A percentile compares a stretch with the other conserved stretches of the same genome.
These are phyloP conservation scores for Lentinula raphanica DNA, from an alignment of 768 basidiomycete species.

Conservation along the genomic window DNA sequence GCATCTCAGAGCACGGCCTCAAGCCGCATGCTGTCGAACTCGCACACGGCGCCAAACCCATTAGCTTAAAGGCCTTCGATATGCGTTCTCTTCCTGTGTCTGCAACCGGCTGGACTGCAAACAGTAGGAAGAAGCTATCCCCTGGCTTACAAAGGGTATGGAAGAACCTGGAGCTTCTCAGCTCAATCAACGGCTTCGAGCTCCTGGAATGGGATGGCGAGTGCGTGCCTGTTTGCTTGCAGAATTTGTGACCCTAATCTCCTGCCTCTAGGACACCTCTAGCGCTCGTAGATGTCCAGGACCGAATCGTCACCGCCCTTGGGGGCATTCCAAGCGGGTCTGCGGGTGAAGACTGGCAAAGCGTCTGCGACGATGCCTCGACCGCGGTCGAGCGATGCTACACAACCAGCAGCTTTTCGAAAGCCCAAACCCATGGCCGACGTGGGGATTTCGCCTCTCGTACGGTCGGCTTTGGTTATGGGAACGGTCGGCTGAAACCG, in stretches of 20 bases:
- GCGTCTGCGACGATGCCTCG: background rate
- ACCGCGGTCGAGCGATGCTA: conserved; percentile 23
- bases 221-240: background rate
- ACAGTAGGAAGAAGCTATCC: background rate
- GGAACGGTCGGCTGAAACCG: background rate
- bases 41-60: background rate
- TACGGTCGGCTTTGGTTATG: background rate
- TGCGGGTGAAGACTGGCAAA: background rate
- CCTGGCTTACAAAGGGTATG: background rate
- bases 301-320: background rate
- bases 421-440: background rate
- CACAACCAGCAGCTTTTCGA: background rate
- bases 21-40: background rate
- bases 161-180: background rate
- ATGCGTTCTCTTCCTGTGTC: background rate
- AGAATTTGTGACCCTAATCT: too few species aligned
- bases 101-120: background rate
- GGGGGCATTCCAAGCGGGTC: background rate
- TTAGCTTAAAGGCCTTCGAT: background rate
- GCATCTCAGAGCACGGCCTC: background rate
- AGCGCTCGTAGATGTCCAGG: background rate
- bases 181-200: background rate
- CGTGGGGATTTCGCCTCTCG: background rate
- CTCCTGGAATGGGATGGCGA: background rate
- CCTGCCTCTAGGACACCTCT: background rate